Conservation (phyloP, 2,329 filamentous ascomycete species). For the Fusarium sp. region DNA sequence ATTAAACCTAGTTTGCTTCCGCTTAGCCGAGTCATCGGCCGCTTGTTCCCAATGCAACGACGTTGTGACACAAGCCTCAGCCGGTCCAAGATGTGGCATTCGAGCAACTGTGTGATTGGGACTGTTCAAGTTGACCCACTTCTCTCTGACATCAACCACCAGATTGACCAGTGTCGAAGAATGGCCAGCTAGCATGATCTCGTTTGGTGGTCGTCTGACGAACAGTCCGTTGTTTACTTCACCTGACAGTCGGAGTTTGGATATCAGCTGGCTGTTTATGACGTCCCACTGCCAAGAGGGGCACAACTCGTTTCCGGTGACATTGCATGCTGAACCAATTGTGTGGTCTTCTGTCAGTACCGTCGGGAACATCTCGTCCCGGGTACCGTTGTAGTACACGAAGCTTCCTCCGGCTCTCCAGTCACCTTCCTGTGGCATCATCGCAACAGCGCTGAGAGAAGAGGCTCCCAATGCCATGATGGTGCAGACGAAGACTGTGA, state of each 20-base stretch:
- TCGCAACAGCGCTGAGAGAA: slow-evolving; percentile 38
- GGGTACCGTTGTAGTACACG: slow-evolving; percentile 31
- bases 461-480: slow-evolving; percentile 35
- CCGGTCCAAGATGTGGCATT: slow-evolving; percentile 36
- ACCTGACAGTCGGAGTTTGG: slow-evolving; percentile 27
- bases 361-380: slow-evolving; percentile 23
- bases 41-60: slow-evolving; percentile 38
- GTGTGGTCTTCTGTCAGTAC: slow-evolving; percentile 22
- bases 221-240: slow-evolving; percentile 28
- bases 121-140: slow-evolving; percentile 25
- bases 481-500: slow-evolving; percentile 23
- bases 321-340: slow-evolving; percentile 6
- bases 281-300: slow-evolving; percentile 41
- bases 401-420: slow-evolving; percentile 36
- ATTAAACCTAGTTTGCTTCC: slow-evolving; percentile 22
- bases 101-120: slow-evolving; percentile 34
- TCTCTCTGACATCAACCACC: slow-evolving; percentile 30
- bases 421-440: slow-evolving; percentile 39
- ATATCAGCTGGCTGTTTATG: slow-evolving; percentile 32
- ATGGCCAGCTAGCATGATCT: slow-evolving; percentile 24
- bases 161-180: slow-evolving; percentile 25
- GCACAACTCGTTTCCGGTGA: slow-evolving; percentile 28
- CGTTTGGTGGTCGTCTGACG: slow-evolving; percentile 20
- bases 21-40: slow-evolving; percentile 21
- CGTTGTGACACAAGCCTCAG: slow-evolving; percentile 31